Evolutionary conservation across 495 filamentous ascomycete genomes (phyloP).

Genomic region (Neurospora tetraspora): DNA sequence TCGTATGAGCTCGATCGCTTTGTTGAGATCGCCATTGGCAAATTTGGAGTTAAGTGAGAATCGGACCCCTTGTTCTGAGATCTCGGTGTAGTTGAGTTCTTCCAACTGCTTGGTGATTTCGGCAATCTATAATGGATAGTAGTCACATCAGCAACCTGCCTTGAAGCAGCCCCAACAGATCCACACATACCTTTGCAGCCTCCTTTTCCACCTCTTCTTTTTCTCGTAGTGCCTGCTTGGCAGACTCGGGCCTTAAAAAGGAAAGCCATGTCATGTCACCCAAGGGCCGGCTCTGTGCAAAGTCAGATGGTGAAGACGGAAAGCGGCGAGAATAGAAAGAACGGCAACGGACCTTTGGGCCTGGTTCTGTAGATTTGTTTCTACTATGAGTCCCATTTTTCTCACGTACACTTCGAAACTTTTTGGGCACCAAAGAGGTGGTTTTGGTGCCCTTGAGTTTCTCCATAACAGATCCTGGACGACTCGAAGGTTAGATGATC

Average conservation of each 20-base stretch:
- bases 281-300: slow-evolving; percentile 25
- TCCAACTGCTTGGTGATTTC: slow-evolving; percentile 41
- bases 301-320: slow-evolving; percentile 13
- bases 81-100: slow-evolving; percentile 39
- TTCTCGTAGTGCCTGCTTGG: slow-evolving; percentile 42
- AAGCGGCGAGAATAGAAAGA: slow-evolving; percentile 4
- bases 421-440: slow-evolving; percentile 23
- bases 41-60: slow-evolving; percentile 59
- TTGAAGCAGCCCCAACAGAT: not conserved
- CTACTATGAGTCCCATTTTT: slow-evolving; percentile 46
- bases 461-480: slow-evolving; percentile 6
- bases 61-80: slow-evolving; percentile 53
- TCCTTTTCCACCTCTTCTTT: slow-evolving; percentile 43
- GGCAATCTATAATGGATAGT: slow-evolving; percentile 38
- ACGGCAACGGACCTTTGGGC: slow-evolving; percentile 36
- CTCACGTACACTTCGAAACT: slow-evolving; percentile 66
- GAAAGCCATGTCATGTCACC: slow-evolving; percentile 36
- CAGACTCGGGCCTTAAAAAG: slow-evolving; percentile 46
- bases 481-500: not conserved
- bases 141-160: not conserved
- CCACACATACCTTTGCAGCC: slow-evolving; percentile 24
- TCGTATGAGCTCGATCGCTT: slow-evolving; percentile 63
- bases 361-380: slow-evolving; percentile 34
- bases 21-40: slow-evolving; percentile 59
- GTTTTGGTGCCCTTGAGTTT: slow-evolving; percentile 16